Evolutionary conservation across 2,329 filamentous ascomycete species (phyloP).

Genomic region (Graphium sp.): DNA sequence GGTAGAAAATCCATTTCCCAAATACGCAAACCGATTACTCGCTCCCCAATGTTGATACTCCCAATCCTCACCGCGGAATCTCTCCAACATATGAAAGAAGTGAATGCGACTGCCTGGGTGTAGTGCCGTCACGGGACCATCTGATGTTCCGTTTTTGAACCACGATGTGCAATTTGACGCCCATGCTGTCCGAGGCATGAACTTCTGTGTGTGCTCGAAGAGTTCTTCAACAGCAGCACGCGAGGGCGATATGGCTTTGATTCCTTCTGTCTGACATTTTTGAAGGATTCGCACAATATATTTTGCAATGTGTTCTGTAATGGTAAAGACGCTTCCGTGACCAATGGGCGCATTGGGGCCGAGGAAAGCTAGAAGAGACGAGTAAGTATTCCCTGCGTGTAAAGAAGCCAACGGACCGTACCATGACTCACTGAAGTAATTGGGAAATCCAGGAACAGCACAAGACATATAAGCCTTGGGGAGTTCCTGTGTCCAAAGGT

Average conservation of each 20-base stretch:
- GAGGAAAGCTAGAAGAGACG: constrained; percentile 30
- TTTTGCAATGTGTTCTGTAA: constrained; percentile 30
- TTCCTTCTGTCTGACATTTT: constrained; percentile 32
- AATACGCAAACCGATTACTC: constrained; percentile 29
- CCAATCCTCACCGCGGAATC: constrained; percentile 33
- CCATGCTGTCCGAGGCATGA: constrained; percentile 38
- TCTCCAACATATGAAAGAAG: constrained; percentile 34
- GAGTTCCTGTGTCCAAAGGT: constrained; percentile 22
- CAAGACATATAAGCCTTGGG: constrained; percentile 36
- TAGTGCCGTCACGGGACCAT: constrained; percentile 28
- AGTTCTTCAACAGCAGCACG: constrained; percentile 30
- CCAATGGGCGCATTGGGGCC: constrained; percentile 33
- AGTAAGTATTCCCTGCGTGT: too few relatives aligned
- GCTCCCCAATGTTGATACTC: constrained; percentile 24
- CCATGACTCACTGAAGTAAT: constrained; percentile 31
- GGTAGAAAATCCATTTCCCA: constrained; percentile 33
- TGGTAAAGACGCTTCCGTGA: constrained; percentile 31
- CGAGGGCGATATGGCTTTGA: constrained; percentile 26
- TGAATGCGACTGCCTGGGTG: constrained; percentile 33
- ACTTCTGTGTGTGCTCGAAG: constrained; percentile 26
- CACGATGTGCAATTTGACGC: constrained; percentile 27
- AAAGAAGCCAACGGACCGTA: too few relatives aligned
- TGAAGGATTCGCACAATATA: constrained; percentile 29
- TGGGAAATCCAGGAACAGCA: constrained; percentile 31
- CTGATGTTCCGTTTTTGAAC: constrained; percentile 27